Percentiles rank a stretch among this genome's conserved stretches.
These are phyloP conservation scores for Ustilago trichophora DNA, from an alignment of 1,284 basidiomycete genomes.

Conservation along the genomic window DNA sequence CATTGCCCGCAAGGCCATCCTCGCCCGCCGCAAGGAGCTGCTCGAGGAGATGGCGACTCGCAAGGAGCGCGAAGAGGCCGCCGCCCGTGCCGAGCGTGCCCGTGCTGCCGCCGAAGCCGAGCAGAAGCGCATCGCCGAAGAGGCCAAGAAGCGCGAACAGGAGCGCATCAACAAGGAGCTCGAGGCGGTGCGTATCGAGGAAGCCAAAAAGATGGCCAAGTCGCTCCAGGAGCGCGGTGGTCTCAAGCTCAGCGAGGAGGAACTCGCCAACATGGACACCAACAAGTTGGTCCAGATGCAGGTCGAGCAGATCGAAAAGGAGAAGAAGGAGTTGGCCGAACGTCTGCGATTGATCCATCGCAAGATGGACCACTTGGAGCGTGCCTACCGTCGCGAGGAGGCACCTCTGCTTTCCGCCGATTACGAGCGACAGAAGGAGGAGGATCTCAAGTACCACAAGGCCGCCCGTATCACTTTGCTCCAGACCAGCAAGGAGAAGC, in stretches of 20 bases:
- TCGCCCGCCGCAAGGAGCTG: constrained; percentile 86
- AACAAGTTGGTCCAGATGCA: constrained; percentile 89
- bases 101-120: constrained; percentile 74
- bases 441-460: constrained; percentile 75
- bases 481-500: constrained; percentile 74
- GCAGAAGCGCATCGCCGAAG: constrained; percentile 75
- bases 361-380: constrained; percentile 93
- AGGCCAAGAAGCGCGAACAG: constrained; percentile 76
- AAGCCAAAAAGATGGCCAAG: constrained; percentile 89
- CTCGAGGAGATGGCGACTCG: constrained; percentile 84
- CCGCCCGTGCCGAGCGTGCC: constrained; percentile 78
- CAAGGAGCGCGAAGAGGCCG: constrained; percentile 89
- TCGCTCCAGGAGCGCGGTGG: constrained; percentile 84
- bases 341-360: constrained; percentile 85
- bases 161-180: constrained; percentile 84
- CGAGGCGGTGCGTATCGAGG: constrained; percentile 81
- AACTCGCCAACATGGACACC: constrained; percentile 82
- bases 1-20: constrained; percentile 70
- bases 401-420: constrained; percentile 84
- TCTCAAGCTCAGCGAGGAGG: constrained; percentile 83
- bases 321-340: constrained; percentile 88
- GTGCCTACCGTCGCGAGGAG: constrained; percentile 94
- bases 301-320: constrained; percentile 81
- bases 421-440: constrained; percentile 83
- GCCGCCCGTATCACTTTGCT: constrained; percentile 69